phyloP scores from a whole-genome alignment of 176 grass and related monocot genomes.

The Ensete ventricosum region DNA sequence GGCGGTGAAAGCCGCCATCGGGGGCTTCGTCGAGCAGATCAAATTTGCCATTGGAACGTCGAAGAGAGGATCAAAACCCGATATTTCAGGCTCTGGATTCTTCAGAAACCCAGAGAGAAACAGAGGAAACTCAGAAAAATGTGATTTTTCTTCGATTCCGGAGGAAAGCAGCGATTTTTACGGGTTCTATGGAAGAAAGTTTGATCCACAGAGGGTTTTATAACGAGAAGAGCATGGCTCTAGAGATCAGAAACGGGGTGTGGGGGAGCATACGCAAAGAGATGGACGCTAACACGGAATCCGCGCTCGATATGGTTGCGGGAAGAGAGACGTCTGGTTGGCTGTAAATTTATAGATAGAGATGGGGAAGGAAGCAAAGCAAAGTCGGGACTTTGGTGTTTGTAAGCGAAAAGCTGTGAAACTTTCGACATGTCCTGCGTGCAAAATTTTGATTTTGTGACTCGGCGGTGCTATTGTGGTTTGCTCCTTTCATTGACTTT shows the following conservation, averaged over 20 bases:
- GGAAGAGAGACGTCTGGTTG: too few species aligned
- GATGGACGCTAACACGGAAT: too few species aligned
- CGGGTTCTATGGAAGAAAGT: background rate
- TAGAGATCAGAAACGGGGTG: background rate
- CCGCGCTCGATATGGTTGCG: too few species aligned
- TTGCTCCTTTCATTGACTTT: too few species aligned
- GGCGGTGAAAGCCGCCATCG: background rate
- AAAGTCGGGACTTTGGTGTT: too few species aligned
- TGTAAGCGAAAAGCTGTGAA: too few species aligned
- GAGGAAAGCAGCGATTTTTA: background rate
- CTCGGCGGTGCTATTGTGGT: too few species aligned
- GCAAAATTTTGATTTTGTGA: too few species aligned
- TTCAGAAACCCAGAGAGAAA: background rate
- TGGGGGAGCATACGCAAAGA: background rate
- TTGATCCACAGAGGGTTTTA: background rate
- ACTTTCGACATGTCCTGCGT: too few species aligned
- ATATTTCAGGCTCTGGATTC: background rate
- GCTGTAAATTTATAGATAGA: too few species aligned
- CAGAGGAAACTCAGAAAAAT: background rate
- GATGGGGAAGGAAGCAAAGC: too few species aligned
- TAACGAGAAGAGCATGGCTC: background rate
- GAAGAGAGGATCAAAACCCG: background rate
- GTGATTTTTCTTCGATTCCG: too few species aligned
- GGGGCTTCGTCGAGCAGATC: constrained; percentile 20
- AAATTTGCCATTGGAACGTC: constrained; percentile 3